Evolutionary conservation across 2,329 filamentous ascomycete genomes (phyloP), one percentile per base, ranked within the genome.

Genomic region (Trichoderma sp.): DNA sequence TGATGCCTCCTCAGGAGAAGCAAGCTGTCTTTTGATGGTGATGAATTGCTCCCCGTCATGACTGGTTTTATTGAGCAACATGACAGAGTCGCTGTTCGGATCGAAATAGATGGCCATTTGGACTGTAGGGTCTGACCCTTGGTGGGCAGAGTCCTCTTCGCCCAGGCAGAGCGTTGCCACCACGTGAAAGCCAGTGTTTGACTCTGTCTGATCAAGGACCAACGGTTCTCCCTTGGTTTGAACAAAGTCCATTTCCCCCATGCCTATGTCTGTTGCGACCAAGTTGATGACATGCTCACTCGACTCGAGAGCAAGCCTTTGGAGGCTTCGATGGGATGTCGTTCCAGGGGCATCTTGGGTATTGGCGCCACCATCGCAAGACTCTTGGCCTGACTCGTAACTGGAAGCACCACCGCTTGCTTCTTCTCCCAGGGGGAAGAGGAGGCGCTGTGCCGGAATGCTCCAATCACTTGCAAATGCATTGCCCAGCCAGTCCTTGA

Each of bases 1-100:
- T 9, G 41, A 18, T 4, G 0, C 41, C 41, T 0, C 0, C 41
- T 0, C 16, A 45, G 0, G 0, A 45, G 41, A 9, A 45, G 0
- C 0, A 45, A 0, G 16, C 41, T 0, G 18, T 45, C 3, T 45
- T 45, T 0, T 45, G 41, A n/a, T 1, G 0, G 41, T n/a, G 41
- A 45, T 45, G 1, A n/a, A n/a, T 18, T 27, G 27, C 27, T 27
- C 27, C 27, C 3, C 27, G 27, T 27, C 27, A 27, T 27, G 27
- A 27, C 27, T 27, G 27, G 27, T 27, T 27, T 27, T 27, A 27
- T 41, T 45, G 38, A 45, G 2, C 38, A 45, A 18, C 38, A 45
- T 45, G 38, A 45, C 2, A 8, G 38, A 0, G 16, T 45, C 38
- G 2, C 16, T 45, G 1, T 45, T 45, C 38, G 38, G 38, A 45